Evolutionary conservation across 2,329 filamentous ascomycete genomes (phyloP).

Genomic region (Sclerotinia nivalis): DNA sequence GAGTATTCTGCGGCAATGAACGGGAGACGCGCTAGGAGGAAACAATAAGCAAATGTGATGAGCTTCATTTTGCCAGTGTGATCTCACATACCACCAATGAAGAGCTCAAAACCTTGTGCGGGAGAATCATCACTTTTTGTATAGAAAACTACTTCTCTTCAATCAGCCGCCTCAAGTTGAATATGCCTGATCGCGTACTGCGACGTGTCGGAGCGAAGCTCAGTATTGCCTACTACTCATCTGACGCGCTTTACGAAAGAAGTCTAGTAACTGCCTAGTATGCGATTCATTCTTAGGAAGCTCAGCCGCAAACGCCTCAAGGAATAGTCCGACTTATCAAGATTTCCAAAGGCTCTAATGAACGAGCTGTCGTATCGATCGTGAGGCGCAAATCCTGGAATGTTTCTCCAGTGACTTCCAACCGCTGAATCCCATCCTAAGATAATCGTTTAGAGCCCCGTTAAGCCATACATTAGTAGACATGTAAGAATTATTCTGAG

Average conservation of each 20-base stretch:
- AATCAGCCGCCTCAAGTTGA: not conserved
- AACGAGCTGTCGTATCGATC: not conserved
- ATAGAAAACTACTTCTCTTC: not conserved
- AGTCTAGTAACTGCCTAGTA: not conserved
- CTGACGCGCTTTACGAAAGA: not conserved
- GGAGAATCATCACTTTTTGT: not conserved
- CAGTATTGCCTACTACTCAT: not conserved
- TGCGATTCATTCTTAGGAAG: not conserved
- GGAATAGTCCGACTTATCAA: not conserved
- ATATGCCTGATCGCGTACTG: not conserved
- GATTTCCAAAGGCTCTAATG: not conserved
- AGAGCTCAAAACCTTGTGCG: not conserved
- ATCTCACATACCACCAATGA: not conserved
- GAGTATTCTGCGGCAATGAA: not conserved
- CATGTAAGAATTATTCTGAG: too few relatives aligned
- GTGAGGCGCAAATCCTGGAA: not conserved
- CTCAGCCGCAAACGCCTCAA: not conserved
- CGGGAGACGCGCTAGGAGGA: not conserved
- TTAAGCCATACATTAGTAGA: too few relatives aligned
- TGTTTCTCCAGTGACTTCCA: not conserved
- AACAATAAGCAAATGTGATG: not conserved
- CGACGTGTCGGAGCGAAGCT: not conserved
- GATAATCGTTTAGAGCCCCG: too few relatives aligned
- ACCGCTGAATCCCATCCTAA: too few relatives aligned
- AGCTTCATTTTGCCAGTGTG: constrained; percentile 3